phyloP scores from a whole-genome alignment of 306 rosid species.

The Casuarina cunninghamiana region DNA sequence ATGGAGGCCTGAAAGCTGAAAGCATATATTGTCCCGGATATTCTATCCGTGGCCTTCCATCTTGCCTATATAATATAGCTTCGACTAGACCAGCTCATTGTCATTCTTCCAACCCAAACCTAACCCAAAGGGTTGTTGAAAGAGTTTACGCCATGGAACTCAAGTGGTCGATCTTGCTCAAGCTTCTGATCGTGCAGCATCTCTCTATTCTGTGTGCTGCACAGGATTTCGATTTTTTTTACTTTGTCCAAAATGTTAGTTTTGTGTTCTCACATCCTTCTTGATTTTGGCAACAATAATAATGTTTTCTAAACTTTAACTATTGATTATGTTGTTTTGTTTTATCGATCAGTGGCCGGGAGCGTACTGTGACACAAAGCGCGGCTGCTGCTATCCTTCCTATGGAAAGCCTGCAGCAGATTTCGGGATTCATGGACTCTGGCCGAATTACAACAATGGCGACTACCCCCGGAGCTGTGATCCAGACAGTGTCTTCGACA shows the following conservation, averaged over 20 bases:
- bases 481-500: conserved; percentile 65
- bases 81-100: background rate
- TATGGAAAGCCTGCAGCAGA: conserved; percentile 71
- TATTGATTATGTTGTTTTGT: background rate
- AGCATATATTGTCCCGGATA: conserved; percentile 34
- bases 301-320: background rate
- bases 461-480: conserved; percentile 73
- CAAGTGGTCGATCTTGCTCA: conserved; percentile 28
- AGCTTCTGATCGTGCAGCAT: conserved; percentile 47
- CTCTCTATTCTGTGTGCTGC: conserved; percentile 49
- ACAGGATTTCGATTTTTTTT: conserved; percentile 73
- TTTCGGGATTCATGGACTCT: conserved; percentile 71
- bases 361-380: conserved; percentile 69
- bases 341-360: conserved; percentile 67
- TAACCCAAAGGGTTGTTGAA: conserved; percentile 4
- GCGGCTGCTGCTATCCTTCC: conserved; percentile 67
- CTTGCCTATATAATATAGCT: conserved; percentile 33
- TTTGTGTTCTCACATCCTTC: background rate
- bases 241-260: conserved; percentile 76
- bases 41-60: conserved; percentile 25
- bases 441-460: conserved; percentile 76
- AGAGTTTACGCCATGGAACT: conserved; percentile 33
- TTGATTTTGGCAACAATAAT: too few relatives aligned
- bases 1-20: background rate
- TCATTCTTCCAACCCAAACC: conserved; percentile 10